A percentile compares a stretch with the other conserved stretches of the same genome.
Evolutionary conservation across 1,139 yeast genomes (phyloP).

Genomic region (Barnettozyma hawaiiensis): DNA sequence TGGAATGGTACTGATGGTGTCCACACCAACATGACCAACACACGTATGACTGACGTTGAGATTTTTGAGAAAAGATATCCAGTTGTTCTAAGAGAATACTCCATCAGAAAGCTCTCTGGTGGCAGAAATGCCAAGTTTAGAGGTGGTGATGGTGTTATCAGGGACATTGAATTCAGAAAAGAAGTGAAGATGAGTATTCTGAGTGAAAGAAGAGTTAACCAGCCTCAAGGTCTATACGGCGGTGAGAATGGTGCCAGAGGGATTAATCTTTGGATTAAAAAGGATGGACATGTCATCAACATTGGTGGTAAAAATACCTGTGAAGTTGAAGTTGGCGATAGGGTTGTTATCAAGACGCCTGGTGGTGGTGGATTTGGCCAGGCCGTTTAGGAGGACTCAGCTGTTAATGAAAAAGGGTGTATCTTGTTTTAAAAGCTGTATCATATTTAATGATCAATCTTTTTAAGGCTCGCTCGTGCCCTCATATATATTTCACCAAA

Average conservation of each 20-base stretch:
- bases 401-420: too few relatives aligned
- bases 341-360: slow-evolving; percentile 47
- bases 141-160: slow-evolving; percentile 61
- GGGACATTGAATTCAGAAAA: slow-evolving; percentile 55
- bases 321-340: slow-evolving; percentile 46
- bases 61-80: slow-evolving; percentile 64
- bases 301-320: slow-evolving; percentile 43
- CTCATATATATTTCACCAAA: too few relatives aligned
- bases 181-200: slow-evolving; percentile 50
- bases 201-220: slow-evolving; percentile 44
- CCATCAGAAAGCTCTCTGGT: slow-evolving; percentile 50
- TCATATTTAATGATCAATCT: too few relatives aligned
- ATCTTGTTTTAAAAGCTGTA: too few relatives aligned
- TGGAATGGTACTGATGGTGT: slow-evolving; percentile 63
- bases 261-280: slow-evolving; percentile 46
- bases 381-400: too few relatives aligned
- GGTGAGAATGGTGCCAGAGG: slow-evolving; percentile 59
- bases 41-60: slow-evolving; percentile 67
- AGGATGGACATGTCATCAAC: slow-evolving; percentile 32
- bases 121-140: slow-evolving; percentile 43
- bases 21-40: slow-evolving; percentile 68
- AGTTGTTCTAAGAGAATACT: slow-evolving; percentile 49
- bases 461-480: too few relatives aligned
- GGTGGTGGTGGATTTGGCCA: slow-evolving; percentile 56
- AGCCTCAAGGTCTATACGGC: slow-evolving; percentile 58